These are phyloP conservation scores for Raddia distichophylla DNA, from an alignment of 176 grass and related monocot species.

Conservation along the genomic window DNA sequence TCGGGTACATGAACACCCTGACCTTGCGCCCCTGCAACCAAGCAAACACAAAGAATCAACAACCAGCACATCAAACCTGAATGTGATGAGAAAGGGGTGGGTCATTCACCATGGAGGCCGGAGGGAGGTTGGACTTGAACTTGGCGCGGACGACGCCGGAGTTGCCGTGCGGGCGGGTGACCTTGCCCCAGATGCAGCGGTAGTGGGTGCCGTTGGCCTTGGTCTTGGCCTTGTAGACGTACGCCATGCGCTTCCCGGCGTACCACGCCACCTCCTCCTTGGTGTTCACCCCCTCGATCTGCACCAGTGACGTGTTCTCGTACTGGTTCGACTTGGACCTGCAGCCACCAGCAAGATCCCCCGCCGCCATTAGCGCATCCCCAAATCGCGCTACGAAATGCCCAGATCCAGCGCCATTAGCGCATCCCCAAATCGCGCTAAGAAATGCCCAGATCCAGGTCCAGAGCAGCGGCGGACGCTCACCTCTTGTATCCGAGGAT, in stretches of 20 bases:
- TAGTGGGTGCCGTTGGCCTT: conserved; percentile 61
- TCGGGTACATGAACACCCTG: conserved; percentile 89
- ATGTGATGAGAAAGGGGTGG: no score
- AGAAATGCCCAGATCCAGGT: conserved; percentile 33
- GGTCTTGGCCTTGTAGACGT: conserved; percentile 93
- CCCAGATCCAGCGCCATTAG: conserved; percentile 17
- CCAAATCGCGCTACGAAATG: neutral
- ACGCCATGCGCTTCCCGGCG: conserved; percentile 72
- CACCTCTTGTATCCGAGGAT: conserved; percentile 88
- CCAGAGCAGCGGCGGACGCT: neutral
- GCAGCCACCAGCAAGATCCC: neutral
- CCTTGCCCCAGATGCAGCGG: conserved; percentile 87
- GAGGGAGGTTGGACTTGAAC: conserved; percentile 80
- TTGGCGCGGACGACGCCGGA: conserved; percentile 73
- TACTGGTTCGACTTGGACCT: conserved; percentile 89
- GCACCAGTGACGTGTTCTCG: conserved; percentile 80
- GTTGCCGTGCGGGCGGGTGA: conserved; percentile 73
- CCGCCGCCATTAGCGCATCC: neutral
- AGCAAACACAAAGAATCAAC: conserved; percentile 23
- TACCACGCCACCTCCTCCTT: conserved; percentile 84
- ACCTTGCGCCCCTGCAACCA: conserved; percentile 68
- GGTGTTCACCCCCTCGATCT: conserved; percentile 84
- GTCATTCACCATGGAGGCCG: conserved; percentile 62
- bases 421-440: neutral
- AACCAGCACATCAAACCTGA: neutral